Evolutionary conservation across 2,329 filamentous ascomycete species (phyloP).

Genomic region (Proliferodiscus dingleyae): DNA sequence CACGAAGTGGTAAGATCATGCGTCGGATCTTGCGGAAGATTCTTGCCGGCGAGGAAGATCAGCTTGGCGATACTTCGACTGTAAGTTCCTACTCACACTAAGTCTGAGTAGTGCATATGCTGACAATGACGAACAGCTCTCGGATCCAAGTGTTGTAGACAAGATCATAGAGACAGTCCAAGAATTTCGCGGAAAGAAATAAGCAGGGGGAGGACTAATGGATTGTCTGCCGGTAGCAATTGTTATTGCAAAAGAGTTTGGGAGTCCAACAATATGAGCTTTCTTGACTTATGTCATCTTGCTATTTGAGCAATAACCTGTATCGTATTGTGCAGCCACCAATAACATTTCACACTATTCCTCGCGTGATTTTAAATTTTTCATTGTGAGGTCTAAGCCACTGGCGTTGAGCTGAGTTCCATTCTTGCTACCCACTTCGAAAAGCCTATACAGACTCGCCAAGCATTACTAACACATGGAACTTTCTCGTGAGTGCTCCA

Average conservation of each 20-base stretch:
- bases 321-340: background rate
- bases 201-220: slow-evolving; percentile 16
- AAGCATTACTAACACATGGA: too few relatives aligned
- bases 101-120: background rate
- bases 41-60: slow-evolving; percentile 92
- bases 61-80: slow-evolving; percentile 87
- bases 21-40: slow-evolving; percentile 95
- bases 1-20: slow-evolving; percentile 98
- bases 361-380: background rate
- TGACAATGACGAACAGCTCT: slow-evolving; percentile 52
- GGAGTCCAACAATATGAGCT: background rate
- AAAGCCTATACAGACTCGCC: too few relatives aligned
- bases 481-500: too few relatives aligned
- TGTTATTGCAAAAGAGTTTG: slow-evolving; percentile 1
- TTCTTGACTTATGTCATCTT: background rate
- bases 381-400: background rate
- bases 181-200: slow-evolving; percentile 24
- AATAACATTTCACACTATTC: background rate
- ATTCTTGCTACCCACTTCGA: too few relatives aligned
- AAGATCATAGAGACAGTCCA: slow-evolving; percentile 78
- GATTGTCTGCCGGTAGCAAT: background rate
- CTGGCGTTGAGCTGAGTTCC: background rate
- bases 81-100: slow-evolving; percentile 40
- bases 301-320: background rate
- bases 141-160: slow-evolving; percentile 81